Evolutionary conservation across 2,329 filamentous ascomycete species (phyloP), one percentile per base, ranked within the genome.

Genomic region (Aurifilum marmelostoma): DNA sequence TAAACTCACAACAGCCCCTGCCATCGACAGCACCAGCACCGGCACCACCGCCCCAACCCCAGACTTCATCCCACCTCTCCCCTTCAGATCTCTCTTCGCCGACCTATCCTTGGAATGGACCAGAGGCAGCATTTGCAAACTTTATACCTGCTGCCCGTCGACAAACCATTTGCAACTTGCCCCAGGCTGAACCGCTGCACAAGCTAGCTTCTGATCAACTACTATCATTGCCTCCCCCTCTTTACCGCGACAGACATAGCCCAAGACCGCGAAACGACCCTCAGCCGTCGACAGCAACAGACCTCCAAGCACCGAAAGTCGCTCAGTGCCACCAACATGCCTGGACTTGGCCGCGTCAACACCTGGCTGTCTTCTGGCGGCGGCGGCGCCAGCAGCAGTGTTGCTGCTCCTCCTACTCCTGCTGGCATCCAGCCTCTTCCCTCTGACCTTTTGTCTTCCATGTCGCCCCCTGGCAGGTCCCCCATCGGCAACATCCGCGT

Each of bases 401-500:
- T 21, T 47, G 21, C 43, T 21, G 43, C 8, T n/a, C 5, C 41
- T 2, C 1, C 39, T 41, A 4, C 41, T 47, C 21, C 21, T 47
- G 1, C 43, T n/a, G 7, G 18, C 6, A 3, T 50, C 16, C 43
- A 60, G 43, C 66, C 32, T 41, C 32, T 54, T 21, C 58, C 58
- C 12, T 14, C 56, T 16, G 54, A 37, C 34, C 24, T 65, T 4
- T 21, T 52, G 58, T 32, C 21, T 6, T 16, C 64, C 24, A 29
- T 47, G 16, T 68, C 67, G 18, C 54, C 63, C 29, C 54, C 34
- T 29, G 63, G 56, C 58, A 67, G 63, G 60, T 65, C 70, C 37
- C 62, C 69, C 14, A 27, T 68, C 14, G 60, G 77, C 12, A 78
- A 80, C 4, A 79, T 88, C 7, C 86, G 84, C 0, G 78, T 89